Evolutionary conservation across 768 basidiomycete genomes (phyloP).

Genomic region (Trametes sanguinea): DNA sequence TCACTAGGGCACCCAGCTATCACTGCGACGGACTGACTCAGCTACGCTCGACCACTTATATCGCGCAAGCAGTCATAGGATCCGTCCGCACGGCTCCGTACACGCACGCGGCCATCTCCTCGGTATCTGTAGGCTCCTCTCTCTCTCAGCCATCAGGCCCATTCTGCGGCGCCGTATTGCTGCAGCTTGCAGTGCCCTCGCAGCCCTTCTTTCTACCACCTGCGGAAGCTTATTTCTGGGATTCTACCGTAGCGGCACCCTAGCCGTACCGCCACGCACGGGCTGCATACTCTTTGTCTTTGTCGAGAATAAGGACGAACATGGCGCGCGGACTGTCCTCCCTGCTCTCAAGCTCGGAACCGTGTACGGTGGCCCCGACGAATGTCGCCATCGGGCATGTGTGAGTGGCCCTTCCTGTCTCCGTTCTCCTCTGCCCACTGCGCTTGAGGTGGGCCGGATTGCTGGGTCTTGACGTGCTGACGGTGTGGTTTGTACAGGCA

Average conservation of each 20-base stretch:
- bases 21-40: too few relatives aligned
- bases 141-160: neutral
- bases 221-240: neutral
- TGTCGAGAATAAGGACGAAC: neutral
- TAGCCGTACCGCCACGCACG: neutral
- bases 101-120: slow-evolving; percentile 6
- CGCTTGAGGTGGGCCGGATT: neutral
- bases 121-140: neutral
- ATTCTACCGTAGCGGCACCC: neutral
- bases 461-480: too few relatives aligned
- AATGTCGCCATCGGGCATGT: slow-evolving; percentile 61
- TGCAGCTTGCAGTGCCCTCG: too few relatives aligned
- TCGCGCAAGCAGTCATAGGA: slow-evolving; percentile 11
- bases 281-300: neutral
- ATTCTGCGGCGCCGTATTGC: neutral
- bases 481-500: slow-evolving; percentile 46
- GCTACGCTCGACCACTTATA: too few relatives aligned
- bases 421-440: neutral
- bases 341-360: slow-evolving; percentile 28
- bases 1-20: too few relatives aligned
- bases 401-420: slow-evolving; percentile 35
- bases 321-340: slow-evolving; percentile 30
- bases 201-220: neutral
- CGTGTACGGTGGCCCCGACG: slow-evolving; percentile 26
- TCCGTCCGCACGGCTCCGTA: slow-evolving; percentile 1